A percentile compares a stretch with the other conserved stretches of the same genome.
These are phyloP conservation scores for Arachis hypogaea DNA, from an alignment of 306 rosid species.

Conservation along the genomic window DNA sequence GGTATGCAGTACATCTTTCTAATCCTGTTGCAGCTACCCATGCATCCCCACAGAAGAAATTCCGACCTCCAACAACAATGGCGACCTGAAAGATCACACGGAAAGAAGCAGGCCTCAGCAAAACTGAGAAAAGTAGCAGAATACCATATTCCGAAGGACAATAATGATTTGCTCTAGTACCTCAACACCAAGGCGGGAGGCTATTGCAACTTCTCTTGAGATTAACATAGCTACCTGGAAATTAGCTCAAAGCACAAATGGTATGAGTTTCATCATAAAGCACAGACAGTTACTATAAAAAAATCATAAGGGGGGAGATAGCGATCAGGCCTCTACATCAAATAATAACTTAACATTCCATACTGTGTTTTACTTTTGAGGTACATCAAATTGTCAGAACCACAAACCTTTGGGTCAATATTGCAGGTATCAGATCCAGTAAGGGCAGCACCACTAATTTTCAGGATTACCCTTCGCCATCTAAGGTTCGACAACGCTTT, in stretches of 20 bases:
- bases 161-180: slow-evolving; percentile 51
- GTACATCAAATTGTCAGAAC: slow-evolving; percentile 19
- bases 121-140: slow-evolving; percentile 29
- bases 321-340: slow-evolving; percentile 30
- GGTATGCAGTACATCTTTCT: slow-evolving; percentile 91
- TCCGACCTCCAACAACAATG: slow-evolving; percentile 91
- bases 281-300: not conserved
- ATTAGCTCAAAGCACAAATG: slow-evolving; percentile 38
- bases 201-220: slow-evolving; percentile 81
- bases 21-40: slow-evolving; percentile 90
- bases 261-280: slow-evolving; percentile 12
- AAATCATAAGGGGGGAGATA: not conserved
- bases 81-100: slow-evolving; percentile 67
- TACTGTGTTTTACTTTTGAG: not conserved
- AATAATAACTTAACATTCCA: slow-evolving; percentile 15
- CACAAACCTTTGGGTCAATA: slow-evolving; percentile 81
- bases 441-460: slow-evolving; percentile 93
- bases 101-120: slow-evolving; percentile 34
- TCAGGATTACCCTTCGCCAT: slow-evolving; percentile 95
- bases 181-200: slow-evolving; percentile 90
- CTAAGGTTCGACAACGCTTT: slow-evolving; percentile 64
- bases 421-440: slow-evolving; percentile 81
- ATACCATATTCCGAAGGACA: slow-evolving; percentile 14
- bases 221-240: slow-evolving; percentile 76
- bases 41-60: slow-evolving; percentile 92